phyloP scores from a whole-genome alignment of 768 basidiomycete species.

The Boletus rufocinnamomeus region DNA sequence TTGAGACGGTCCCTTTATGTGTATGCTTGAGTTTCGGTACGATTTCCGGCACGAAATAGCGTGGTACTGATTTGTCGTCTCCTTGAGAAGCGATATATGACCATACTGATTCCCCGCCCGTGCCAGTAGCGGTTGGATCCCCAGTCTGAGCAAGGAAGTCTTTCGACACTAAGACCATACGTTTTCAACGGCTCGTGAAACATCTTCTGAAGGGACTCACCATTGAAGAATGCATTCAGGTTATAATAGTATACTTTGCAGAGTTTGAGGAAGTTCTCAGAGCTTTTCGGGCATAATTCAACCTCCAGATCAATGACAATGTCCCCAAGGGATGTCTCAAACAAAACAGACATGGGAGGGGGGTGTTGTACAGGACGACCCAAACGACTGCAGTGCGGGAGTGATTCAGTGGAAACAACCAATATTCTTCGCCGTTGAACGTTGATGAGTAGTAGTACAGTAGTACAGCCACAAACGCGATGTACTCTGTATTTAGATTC shows the following conservation, averaged over 20 bases:
- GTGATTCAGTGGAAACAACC: neutral
- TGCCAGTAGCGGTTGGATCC: conserved; percentile 95
- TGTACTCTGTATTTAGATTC: neutral
- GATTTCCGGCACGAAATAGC: conserved; percentile 89
- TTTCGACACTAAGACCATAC: conserved; percentile 71
- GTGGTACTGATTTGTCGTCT: conserved; percentile 42
- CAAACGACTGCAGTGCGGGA: neutral
- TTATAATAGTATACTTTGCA: conserved; percentile 99
- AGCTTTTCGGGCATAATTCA: conserved; percentile 85
- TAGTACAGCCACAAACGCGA: neutral
- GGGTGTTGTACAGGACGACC: neutral
- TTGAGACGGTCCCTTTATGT: conserved; percentile 86
- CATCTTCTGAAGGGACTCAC: conserved; percentile 45
- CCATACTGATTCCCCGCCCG: conserved; percentile 89
- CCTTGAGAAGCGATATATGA: conserved; percentile 63
- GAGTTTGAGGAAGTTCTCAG: conserved; percentile 95
- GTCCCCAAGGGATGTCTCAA: conserved; percentile 97
- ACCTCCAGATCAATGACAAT: conserved; percentile 95
- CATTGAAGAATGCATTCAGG: conserved; percentile 97
- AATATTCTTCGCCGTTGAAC: too few species aligned
- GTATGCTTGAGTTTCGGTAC: conserved; percentile 82
- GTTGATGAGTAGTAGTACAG: too few species aligned
- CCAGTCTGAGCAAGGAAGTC: conserved; percentile 96
- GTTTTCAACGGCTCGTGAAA: conserved; percentile 4
- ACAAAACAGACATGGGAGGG: conserved; percentile 81